Conservation (phyloP, 1,284 basidiomycete species). For the Cerioporus squamosus region DNA sequence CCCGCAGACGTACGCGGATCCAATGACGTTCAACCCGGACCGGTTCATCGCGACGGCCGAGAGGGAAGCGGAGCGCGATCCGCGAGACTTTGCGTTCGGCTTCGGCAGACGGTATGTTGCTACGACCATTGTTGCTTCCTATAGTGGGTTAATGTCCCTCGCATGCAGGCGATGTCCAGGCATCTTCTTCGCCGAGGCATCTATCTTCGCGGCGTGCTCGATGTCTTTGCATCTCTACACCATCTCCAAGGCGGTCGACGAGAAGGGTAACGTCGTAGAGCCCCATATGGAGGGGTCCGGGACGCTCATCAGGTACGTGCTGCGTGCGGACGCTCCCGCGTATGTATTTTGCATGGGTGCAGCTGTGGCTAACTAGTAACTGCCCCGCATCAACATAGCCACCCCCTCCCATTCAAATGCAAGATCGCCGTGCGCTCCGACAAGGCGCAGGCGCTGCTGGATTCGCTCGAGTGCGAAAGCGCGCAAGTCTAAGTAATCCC, state of each 20-base stretch:
- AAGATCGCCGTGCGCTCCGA: slow-evolving; percentile 31
- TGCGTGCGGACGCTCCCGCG: not conserved
- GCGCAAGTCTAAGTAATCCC: not conserved
- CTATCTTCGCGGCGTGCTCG: slow-evolving; percentile 34
- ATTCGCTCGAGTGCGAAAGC: not conserved
- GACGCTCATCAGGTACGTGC: slow-evolving; percentile 28
- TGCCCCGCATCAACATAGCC: slow-evolving; percentile 24
- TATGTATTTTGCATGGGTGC: too few species aligned
- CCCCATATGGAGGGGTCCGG: slow-evolving; percentile 23
- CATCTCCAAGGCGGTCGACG: slow-evolving; percentile 31
- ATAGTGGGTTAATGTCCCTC: not conserved
- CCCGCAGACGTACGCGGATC: slow-evolving; percentile 31
- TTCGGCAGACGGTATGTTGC: slow-evolving; percentile 30
- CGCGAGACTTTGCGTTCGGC: slow-evolving; percentile 30
- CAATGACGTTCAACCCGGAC: slow-evolving; percentile 34
- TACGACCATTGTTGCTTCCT: not conserved
- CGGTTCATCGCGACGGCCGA: slow-evolving; percentile 27
- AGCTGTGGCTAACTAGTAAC: not conserved
- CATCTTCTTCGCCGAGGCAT: slow-evolving; percentile 35
- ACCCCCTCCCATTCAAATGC: slow-evolving; percentile 37
- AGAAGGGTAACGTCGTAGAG: slow-evolving; percentile 24
- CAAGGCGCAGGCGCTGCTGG: slow-evolving; percentile 21
- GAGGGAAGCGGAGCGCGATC: slow-evolving; percentile 24
- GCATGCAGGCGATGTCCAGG: slow-evolving; percentile 20
- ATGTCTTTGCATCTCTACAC: slow-evolving; percentile 36